Base-by-base conservation (phyloP, 192 early-diverging fungal genomes). In the Linnemannia exigua region DNA sequence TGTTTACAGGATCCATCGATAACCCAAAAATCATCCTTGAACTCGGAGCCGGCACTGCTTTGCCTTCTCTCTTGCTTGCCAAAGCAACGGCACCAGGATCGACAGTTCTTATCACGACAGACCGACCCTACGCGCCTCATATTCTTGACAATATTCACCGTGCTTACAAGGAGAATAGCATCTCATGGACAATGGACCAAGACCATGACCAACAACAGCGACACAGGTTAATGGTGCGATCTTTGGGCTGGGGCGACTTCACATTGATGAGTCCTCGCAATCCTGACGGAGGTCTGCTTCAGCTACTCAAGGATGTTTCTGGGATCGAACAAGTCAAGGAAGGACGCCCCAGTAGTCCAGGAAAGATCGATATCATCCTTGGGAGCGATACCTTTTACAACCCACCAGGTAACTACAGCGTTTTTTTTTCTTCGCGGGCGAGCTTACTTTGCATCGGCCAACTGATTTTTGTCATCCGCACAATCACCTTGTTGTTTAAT, bases 41-140 rank as follows among this genome's bases (percentile, higher is more conserved):
- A 72, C 81, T 94, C 5, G 93, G 94, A 2, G 89, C 90, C 69
- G 95, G 95, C 12, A 94, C 93, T 5, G 92, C 90, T 0, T 76
- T 96, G 16, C 93, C 94, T 16, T 92, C 94, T 14, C 78, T 95
- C 19, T 68, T 93, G 0, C 88, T 95, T 12, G 84, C 90, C 9
- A 88, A 89, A 61, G 67, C 75, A 17, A 77, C 67, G 1, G 15
- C 51, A 8, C 22, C 67, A 25, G 19, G 36, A n/a, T n/a, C 71
- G 12, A 71, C 74, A 1, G 68, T 76, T 38, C 19, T 91, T 0
- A 89, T 93, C 33, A 36, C 89, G 14, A 90, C 88, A 12, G 88
- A 89, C 50, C 63, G 86, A 69, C 74, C 91, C 0, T 88, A 91
- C 68, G 76, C 81, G 4, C 83, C 88, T 12, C 36, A 67, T 38